These are phyloP conservation scores for Phialophora expanda DNA, from an alignment of 2,329 filamentous ascomycete species.

Conservation along the genomic window DNA sequence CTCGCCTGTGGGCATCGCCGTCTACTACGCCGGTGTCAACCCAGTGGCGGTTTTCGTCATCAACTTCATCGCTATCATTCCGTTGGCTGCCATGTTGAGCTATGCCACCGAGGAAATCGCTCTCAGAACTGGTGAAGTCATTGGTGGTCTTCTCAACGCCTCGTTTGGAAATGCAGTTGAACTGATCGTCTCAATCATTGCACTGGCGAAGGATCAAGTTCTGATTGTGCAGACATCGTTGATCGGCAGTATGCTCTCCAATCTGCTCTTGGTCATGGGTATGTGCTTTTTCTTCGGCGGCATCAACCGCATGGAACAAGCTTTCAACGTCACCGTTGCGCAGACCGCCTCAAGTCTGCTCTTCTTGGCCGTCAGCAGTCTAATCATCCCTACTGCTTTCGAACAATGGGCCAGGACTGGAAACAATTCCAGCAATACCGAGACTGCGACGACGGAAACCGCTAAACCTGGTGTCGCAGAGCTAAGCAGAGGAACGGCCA, in stretches of 20 bases:
- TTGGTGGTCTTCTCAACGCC: constrained; percentile 88
- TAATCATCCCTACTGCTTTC: constrained; percentile 92
- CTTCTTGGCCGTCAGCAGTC: constrained; percentile 75
- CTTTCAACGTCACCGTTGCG: constrained; percentile 90
- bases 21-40: constrained; percentile 68
- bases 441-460: constrained; percentile 29
- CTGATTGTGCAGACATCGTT: constrained; percentile 90
- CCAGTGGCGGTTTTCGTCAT: constrained; percentile 76
- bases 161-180: constrained; percentile 92
- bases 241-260: constrained; percentile 89
- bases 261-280: constrained; percentile 84
- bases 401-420: constrained; percentile 59
- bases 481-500: constrained; percentile 55
- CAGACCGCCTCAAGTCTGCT: constrained; percentile 85
- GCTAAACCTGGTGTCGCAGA: constrained; percentile 35
- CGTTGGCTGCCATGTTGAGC: constrained; percentile 82
- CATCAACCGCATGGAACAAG: constrained; percentile 76
- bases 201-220: constrained; percentile 73
- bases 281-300: constrained; percentile 93
- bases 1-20: constrained; percentile 49
- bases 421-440: constrained; percentile 24
- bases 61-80: constrained; percentile 93
- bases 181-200: constrained; percentile 85
- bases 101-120: constrained; percentile 92
- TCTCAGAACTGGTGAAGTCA: constrained; percentile 75